phyloP scores from a whole-genome alignment of 2,329 filamentous ascomycete species.

The Diaporthe citrichinensis region DNA sequence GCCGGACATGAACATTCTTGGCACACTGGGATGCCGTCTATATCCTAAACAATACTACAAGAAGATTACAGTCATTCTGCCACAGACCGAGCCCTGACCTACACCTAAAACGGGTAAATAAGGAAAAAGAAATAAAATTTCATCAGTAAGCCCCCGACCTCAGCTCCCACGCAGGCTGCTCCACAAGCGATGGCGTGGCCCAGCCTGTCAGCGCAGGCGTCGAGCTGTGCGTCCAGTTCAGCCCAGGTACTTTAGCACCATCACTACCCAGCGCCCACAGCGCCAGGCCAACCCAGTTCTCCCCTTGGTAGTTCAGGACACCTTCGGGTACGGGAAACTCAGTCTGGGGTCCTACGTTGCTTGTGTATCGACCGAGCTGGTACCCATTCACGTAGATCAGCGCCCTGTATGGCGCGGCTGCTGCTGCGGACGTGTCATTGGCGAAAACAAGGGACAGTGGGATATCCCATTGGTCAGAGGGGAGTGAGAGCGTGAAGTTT shows the following conservation, averaged over 20 bases:
- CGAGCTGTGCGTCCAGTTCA: conserved; percentile 49
- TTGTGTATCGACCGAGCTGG: conserved; percentile 69
- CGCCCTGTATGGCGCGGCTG: conserved; percentile 60
- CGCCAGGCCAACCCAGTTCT: conserved; percentile 75
- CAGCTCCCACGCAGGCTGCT: conserved; percentile 55
- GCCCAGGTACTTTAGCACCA: conserved; percentile 66
- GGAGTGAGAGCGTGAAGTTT: conserved; percentile 67
- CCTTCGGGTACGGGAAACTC: conserved; percentile 78
- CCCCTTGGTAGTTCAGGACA: conserved; percentile 75
- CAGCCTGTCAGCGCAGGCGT: conserved; percentile 51
- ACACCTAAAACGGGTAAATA: no score
- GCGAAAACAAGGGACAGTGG: conserved; percentile 69
- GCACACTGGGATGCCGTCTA: background rate
- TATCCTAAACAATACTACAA: conserved; percentile 3
- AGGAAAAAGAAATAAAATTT: background rate
- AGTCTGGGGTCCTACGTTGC: conserved; percentile 78
- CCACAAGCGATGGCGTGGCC: conserved; percentile 52
- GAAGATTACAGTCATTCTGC: background rate
- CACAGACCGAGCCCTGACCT: background rate
- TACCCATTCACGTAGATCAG: conserved; percentile 80
- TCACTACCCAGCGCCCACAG: conserved; percentile 73
- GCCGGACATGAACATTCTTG: background rate
- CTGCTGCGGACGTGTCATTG: conserved; percentile 51
- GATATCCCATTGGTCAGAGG: conserved; percentile 65
- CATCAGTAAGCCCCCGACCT: conserved; percentile 62